phyloP scores from a whole-genome alignment of 1,284 basidiomycete genomes.

The Cutaneotrichosporon spelunceum region DNA sequence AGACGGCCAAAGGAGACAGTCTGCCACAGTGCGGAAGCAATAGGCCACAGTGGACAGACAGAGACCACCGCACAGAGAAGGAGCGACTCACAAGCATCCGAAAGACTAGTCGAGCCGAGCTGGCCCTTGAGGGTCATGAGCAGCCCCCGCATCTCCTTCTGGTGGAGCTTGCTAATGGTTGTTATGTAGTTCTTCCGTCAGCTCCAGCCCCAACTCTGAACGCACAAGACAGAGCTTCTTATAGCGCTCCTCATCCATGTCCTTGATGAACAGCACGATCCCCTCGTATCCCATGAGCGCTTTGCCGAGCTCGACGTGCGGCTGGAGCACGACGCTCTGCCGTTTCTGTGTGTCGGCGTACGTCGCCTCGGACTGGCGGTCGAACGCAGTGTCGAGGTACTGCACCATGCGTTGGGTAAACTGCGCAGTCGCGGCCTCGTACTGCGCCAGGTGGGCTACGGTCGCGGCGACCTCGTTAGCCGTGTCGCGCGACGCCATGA shows the following conservation, averaged over 20 bases:
- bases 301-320: conserved; percentile 70
- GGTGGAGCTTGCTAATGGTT: conserved; percentile 73
- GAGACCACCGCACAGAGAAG: background rate
- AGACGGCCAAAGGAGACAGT: too few relatives aligned
- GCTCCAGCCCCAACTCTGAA: conserved; percentile 23
- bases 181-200: conserved; percentile 75
- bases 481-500: conserved; percentile 84
- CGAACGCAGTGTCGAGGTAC: conserved; percentile 85
- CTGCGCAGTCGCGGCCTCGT: conserved; percentile 76
- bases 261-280: conserved; percentile 86
- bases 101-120: conserved; percentile 59
- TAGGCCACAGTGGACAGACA: too few relatives aligned
- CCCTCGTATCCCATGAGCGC: conserved; percentile 85
- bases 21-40: too few relatives aligned
- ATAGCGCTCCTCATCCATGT: conserved; percentile 84
- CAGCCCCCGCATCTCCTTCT: conserved; percentile 71
- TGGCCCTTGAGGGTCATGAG: conserved; percentile 60
- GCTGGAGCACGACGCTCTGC: conserved; percentile 52
- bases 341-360: conserved; percentile 41
- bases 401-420: conserved; percentile 89
- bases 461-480: conserved; percentile 90
- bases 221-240: conserved; percentile 80
- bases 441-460: conserved; percentile 85
- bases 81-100: conserved; percentile 35
- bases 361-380: conserved; percentile 60